Percentiles rank a stretch among this genome's conserved stretches.
Conservation (phyloP, 2,329 filamentous ascomycete species). For the Arthrobotrys iridis region DNA sequence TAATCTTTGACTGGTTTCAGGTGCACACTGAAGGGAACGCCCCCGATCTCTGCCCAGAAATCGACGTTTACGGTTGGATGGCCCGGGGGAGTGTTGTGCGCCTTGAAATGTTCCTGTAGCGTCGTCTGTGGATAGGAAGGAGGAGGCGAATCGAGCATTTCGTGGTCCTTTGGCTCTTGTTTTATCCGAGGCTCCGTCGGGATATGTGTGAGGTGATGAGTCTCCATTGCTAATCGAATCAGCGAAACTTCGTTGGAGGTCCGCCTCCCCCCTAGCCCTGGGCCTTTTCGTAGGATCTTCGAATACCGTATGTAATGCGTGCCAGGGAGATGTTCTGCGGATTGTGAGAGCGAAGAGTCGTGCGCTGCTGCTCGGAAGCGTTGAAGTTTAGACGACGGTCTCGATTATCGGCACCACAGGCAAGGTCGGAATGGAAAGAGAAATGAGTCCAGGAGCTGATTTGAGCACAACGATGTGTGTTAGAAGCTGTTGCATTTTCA, state of each 20-base stretch:
- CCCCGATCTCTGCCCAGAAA: slow-evolving; percentile 14
- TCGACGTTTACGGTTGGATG: slow-evolving; percentile 14
- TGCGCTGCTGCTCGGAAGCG: background rate
- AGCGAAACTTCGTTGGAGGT: background rate
- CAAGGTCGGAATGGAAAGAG: background rate
- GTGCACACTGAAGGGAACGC: slow-evolving; percentile 25
- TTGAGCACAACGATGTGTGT: slow-evolving; percentile 15
- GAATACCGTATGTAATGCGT: background rate
- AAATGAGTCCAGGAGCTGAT: background rate
- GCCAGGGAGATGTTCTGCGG: background rate
- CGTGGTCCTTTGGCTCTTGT: slow-evolving; percentile 7
- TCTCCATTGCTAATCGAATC: background rate
- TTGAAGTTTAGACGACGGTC: background rate
- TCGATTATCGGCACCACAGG: background rate
- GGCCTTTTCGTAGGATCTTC: background rate
- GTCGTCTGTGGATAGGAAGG: slow-evolving; percentile 1
- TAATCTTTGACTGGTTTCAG: slow-evolving; percentile 29
- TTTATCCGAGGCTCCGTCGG: slow-evolving; percentile 26
- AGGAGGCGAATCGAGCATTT: slow-evolving; percentile 4
- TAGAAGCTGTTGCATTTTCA: slow-evolving; percentile 50
- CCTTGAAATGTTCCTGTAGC: background rate
- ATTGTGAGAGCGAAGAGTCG: background rate
- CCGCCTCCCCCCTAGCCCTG: slow-evolving; percentile 4
- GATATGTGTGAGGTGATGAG: background rate
- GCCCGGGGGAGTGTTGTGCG: background rate